These are phyloP conservation scores for Yarrowia yakushimensis DNA, from an alignment of 805 yeast genomes.

Conservation along the genomic window DNA sequence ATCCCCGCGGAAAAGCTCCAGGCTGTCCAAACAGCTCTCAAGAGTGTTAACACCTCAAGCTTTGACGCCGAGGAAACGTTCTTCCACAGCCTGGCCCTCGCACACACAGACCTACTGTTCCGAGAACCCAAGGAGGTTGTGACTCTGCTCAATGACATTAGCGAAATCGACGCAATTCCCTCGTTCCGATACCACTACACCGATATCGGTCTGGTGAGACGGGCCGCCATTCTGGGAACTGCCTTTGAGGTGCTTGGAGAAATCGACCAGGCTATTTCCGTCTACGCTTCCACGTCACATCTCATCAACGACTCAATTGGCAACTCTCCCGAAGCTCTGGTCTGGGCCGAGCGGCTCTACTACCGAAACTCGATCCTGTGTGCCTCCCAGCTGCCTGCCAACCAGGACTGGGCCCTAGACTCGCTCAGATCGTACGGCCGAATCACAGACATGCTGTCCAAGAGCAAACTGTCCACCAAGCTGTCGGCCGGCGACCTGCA, in stretches of 20 bases:
- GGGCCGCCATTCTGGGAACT: conserved; percentile 31
- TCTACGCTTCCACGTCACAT: conserved; percentile 24
- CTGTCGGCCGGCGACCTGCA: conserved; percentile 18
- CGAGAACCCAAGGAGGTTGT: conserved; percentile 28
- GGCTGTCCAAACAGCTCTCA: background rate
- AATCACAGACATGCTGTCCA: conserved; percentile 24
- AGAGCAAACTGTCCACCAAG: conserved; percentile 12
- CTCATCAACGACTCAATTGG: conserved; percentile 28
- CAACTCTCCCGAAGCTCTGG: conserved; percentile 41
- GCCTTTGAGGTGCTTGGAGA: conserved; percentile 29
- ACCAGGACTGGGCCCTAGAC: conserved; percentile 26
- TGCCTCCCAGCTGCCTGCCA: conserved; percentile 24
- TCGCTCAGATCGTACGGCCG: conserved; percentile 27
- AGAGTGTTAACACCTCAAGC: background rate
- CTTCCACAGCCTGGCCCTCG: conserved; percentile 27
- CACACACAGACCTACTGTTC: conserved; percentile 29
- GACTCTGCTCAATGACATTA: conserved; percentile 19
- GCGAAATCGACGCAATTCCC: conserved; percentile 22
- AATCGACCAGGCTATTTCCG: conserved; percentile 29
- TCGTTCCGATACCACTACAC: conserved; percentile 27
- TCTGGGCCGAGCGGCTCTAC: conserved; percentile 43
- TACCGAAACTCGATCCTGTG: conserved; percentile 27
- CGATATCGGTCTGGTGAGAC: conserved; percentile 28
- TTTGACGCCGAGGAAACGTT: conserved; percentile 25
- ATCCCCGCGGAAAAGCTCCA: background rate